Base-by-base conservation (phyloP, 2,329 filamentous ascomycete genomes). In the Thelonectria discophora region DNA sequence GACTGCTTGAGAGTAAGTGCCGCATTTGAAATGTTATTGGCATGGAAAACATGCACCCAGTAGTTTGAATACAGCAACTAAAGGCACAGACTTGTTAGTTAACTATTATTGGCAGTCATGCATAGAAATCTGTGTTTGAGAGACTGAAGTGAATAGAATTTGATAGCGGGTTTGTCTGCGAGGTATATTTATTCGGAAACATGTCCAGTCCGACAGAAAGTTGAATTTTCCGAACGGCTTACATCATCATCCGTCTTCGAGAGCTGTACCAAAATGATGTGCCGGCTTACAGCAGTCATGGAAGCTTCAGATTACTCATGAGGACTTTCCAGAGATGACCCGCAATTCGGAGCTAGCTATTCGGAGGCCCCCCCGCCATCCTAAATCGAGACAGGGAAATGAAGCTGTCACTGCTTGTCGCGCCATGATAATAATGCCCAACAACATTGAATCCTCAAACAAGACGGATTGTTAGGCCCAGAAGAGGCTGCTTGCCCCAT, bases 381-480 rank as follows among this genome's bases (percentile, higher is more conserved):
- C 53, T 43, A 52, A 24, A 53, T 56, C 48, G 49, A 48, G 58
- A 47, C 48, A 30, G 43, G 53, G 53, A 57, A 61, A 61, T 61
- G 43, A 60, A 34, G 53, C 17, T 42, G 48, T 53, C 43, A 45
- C 52, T 49, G 24, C 43, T 61, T 42, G 21, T 61, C 27, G 48
- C 24, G 20, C 24, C 49, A 52, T 56, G 21, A 13, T 32, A 27
- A 37, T 24, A 48, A 17, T 27, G 8, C 27, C 9, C 27, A 50
- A 20, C 24, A 30, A 17, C 21, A 30, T 15, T n/a, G 20, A 37
- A 15, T 30, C 27, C 27, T 8, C 27, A 32, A 17, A 15, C 37
- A 27, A 40, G 32, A 34, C 5, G 18, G 21, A 17, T 30, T 52
- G 27, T 54, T 42, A 39, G 21, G 52, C 13, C 15, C 24, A 27